phyloP scores from a whole-genome alignment of 2,329 filamentous ascomycete species.

The Cladosporium halotolerans region DNA sequence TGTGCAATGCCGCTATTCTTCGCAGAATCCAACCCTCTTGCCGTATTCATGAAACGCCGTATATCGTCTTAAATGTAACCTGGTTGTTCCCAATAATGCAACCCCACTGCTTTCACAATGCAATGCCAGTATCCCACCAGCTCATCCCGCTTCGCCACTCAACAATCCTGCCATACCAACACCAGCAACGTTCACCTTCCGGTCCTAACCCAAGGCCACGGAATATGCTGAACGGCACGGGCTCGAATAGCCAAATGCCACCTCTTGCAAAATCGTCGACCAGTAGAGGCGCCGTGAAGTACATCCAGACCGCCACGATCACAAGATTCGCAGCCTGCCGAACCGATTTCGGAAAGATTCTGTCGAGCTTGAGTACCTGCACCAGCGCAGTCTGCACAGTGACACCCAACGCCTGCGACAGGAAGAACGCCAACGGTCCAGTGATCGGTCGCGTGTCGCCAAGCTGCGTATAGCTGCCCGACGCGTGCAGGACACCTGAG shows the following conservation, averaged over 20 bases:
- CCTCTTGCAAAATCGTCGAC: conserved; percentile 68
- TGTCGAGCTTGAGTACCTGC: conserved; percentile 28
- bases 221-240: conserved; percentile 68
- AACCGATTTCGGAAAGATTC: conserved; percentile 41
- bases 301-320: conserved; percentile 62
- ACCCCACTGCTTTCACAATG: conserved; percentile 27
- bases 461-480: conserved; percentile 62
- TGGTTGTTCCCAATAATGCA: neutral
- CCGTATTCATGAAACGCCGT: too few species aligned
- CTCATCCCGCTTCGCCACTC: conserved; percentile 54
- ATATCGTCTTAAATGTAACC: neutral
- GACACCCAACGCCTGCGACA: conserved; percentile 62
- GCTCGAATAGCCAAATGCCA: conserved; percentile 75
- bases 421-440: conserved; percentile 61
- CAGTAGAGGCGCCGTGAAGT: conserved; percentile 58
- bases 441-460: conserved; percentile 51
- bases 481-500: conserved; percentile 64
- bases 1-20: neutral
- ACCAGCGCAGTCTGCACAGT: conserved; percentile 48
- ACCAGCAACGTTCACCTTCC: conserved; percentile 58
- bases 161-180: conserved; percentile 54
- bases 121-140: conserved; percentile 59
- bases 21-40: neutral
- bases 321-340: conserved; percentile 53
- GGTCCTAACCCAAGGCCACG: conserved; percentile 59